Conservation (phyloP, 2,329 filamentous ascomycete genomes). For the Rhinocladiella similis region DNA sequence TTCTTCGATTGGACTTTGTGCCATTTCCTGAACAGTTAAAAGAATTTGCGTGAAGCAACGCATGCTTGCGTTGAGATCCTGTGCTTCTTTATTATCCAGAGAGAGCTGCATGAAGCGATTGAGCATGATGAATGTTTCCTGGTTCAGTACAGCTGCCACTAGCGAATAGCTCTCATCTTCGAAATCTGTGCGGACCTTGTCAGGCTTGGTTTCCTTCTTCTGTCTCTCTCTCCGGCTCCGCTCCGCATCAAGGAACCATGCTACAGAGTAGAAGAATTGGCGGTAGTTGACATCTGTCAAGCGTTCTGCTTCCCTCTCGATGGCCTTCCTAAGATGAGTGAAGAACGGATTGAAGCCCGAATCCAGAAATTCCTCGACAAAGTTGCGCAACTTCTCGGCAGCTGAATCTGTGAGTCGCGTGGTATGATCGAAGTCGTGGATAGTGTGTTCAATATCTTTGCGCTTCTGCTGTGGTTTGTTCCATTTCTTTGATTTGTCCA, state of each 20-base stretch:
- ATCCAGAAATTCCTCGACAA: slow-evolving; percentile 92
- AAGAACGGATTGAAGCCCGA: slow-evolving; percentile 94
- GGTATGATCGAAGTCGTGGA: slow-evolving; percentile 73
- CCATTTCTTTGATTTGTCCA: slow-evolving; percentile 89
- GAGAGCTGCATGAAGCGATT: slow-evolving; percentile 79
- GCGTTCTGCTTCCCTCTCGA: slow-evolving; percentile 85
- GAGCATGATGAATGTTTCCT: slow-evolving; percentile 89
- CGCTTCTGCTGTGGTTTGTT: slow-evolving; percentile 70
- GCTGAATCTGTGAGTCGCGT: slow-evolving; percentile 70
- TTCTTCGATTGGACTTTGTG: slow-evolving; percentile 79
- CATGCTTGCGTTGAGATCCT: slow-evolving; percentile 82
- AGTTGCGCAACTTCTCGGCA: slow-evolving; percentile 73
- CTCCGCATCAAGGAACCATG: slow-evolving; percentile 91
- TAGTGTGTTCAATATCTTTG: slow-evolving; percentile 60
- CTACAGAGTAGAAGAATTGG: slow-evolving; percentile 89
- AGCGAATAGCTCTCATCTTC: slow-evolving; percentile 77
- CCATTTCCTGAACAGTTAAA: slow-evolving; percentile 90
- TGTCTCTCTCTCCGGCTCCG: slow-evolving; percentile 66
- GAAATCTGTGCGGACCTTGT: slow-evolving; percentile 51
- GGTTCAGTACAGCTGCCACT: slow-evolving; percentile 84
- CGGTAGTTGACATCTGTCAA: slow-evolving; percentile 73
- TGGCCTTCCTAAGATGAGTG: slow-evolving; percentile 78
- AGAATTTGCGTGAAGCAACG: slow-evolving; percentile 93
- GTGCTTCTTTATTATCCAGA: slow-evolving; percentile 82
- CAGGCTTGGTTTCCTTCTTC: slow-evolving; percentile 53